Evolutionary conservation across 2,329 filamentous ascomycete species (phyloP).

Genomic region (Ophiosphaerella narmari): DNA sequence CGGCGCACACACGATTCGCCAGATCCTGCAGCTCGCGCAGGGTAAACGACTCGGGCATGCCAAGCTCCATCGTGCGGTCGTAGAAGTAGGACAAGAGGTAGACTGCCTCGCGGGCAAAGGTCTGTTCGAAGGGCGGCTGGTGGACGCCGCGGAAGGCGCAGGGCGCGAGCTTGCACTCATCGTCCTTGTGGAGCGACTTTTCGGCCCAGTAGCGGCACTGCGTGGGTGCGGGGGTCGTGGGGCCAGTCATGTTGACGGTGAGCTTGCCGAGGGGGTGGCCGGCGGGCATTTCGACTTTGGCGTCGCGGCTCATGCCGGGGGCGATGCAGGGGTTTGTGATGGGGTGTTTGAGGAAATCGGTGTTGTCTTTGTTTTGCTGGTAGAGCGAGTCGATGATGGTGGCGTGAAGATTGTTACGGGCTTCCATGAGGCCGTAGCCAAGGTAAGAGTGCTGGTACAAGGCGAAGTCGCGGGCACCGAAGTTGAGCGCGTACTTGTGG

Average conservation of each 20-base stretch:
- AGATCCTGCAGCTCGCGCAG: constrained; percentile 87
- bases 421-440: constrained; percentile 94
- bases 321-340: constrained; percentile 85
- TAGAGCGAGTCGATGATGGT: constrained; percentile 73
- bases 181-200: constrained; percentile 87
- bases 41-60: constrained; percentile 98
- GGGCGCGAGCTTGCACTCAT: constrained; percentile 78
- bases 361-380: constrained; percentile 61
- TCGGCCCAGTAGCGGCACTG: constrained; percentile 91
- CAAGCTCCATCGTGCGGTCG: constrained; percentile 89
- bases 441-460: constrained; percentile 98
- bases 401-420: constrained; percentile 82
- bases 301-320: constrained; percentile 74
- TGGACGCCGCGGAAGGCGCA: constrained; percentile 98
- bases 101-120: constrained; percentile 86
- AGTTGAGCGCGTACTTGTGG: constrained; percentile 91
- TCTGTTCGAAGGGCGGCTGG: constrained; percentile 89
- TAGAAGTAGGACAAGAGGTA: constrained; percentile 99
- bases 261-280: constrained; percentile 69
- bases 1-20: constrained; percentile 81
- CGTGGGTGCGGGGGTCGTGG: constrained; percentile 72
- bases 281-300: constrained; percentile 72
- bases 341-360: constrained; percentile 69
- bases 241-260: constrained; percentile 86
- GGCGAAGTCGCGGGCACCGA: constrained; percentile 87